Percentiles rank a stretch among this genome's conserved stretches.
These are phyloP conservation scores for Oxytropis ochrocephala DNA, from an alignment of 306 rosid genomes.

Conservation along the genomic window DNA sequence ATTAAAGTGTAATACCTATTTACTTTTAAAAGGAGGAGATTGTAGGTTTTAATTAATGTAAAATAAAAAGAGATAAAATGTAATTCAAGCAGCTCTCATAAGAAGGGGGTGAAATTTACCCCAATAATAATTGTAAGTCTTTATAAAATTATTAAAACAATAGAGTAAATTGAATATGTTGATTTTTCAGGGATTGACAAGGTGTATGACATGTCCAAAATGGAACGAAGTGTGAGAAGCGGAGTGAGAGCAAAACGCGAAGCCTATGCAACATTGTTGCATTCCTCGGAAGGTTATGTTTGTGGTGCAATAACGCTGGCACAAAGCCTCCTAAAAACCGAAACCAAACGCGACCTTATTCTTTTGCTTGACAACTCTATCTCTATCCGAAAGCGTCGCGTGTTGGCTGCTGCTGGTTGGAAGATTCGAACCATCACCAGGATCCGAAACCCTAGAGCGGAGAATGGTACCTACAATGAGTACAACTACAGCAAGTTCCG, in stretches of 20 bases:
- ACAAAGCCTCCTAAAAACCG: constrained; percentile 59
- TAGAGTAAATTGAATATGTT: background rate
- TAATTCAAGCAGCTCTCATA: too few species aligned
- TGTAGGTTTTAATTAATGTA: too few species aligned
- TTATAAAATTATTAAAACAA: background rate
- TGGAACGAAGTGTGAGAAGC: constrained; percentile 30
- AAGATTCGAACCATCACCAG: constrained; percentile 54
- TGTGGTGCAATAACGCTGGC: constrained; percentile 90
- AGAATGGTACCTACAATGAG: constrained; percentile 67
- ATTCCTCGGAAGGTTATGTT: constrained; percentile 66
- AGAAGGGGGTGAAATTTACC: too few species aligned
- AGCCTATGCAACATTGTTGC: constrained; percentile 84
- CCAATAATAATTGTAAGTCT: background rate
- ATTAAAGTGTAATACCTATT: too few species aligned
- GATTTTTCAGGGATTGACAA: constrained; percentile 52
- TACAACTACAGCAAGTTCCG: constrained; percentile 96
- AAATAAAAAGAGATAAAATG: too few species aligned
- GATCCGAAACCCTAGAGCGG: constrained; percentile 71
- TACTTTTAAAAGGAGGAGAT: too few species aligned
- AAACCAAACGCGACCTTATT: constrained; percentile 78
- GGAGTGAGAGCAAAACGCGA: constrained; percentile 43
- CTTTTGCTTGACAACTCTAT: constrained; percentile 70
- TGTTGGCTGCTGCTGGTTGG: constrained; percentile 67
- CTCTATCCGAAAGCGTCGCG: constrained; percentile 46
- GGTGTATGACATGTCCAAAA: constrained; percentile 58